These are phyloP conservation scores for Lentinula detonsa DNA, from an alignment of 768 basidiomycete species.

Conservation along the genomic window DNA sequence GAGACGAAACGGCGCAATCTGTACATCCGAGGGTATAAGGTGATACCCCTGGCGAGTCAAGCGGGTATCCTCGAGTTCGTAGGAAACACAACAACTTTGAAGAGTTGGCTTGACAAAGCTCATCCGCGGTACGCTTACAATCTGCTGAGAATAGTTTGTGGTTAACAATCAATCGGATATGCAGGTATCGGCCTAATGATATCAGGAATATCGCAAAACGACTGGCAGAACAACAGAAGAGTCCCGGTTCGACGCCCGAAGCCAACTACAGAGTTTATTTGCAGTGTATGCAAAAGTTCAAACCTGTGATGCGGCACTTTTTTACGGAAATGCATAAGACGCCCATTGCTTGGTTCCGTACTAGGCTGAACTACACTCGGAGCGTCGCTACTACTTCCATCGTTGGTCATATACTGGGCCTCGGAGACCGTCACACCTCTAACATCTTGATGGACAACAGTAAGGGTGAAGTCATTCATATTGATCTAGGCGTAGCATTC, in stretches of 20 bases:
- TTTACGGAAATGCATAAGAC: conserved; percentile 88
- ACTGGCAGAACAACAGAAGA: conserved; percentile 18
- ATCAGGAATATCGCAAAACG: conserved; percentile 27
- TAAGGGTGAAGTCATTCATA: conserved; percentile 88
- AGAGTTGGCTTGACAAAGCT: conserved; percentile 53
- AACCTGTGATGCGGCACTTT: conserved; percentile 90
- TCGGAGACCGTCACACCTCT: conserved; percentile 88
- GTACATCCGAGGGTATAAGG: conserved; percentile 78
- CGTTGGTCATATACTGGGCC: conserved; percentile 85
- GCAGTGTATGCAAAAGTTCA: conserved; percentile 40
- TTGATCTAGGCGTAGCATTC: conserved; percentile 95
- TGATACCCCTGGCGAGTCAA: conserved; percentile 74
- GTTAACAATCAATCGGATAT: background rate
- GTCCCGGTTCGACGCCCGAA: conserved; percentile 11
- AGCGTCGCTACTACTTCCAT: conserved; percentile 94
- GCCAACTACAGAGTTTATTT: conserved; percentile 22
- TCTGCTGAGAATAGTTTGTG: background rate
- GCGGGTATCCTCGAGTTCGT: conserved; percentile 93
- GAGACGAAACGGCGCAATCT: conserved; percentile 72
- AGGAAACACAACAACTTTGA: conserved; percentile 62
- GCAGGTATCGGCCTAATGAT: conserved; percentile 48
- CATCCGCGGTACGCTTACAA: conserved; percentile 48
- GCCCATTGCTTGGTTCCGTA: conserved; percentile 89
- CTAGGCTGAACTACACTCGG: conserved; percentile 83
- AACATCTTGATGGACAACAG: conserved; percentile 86